phyloP scores from a whole-genome alignment of 2,329 filamentous ascomycete species.

The Aspergillus glaucus region DNA sequence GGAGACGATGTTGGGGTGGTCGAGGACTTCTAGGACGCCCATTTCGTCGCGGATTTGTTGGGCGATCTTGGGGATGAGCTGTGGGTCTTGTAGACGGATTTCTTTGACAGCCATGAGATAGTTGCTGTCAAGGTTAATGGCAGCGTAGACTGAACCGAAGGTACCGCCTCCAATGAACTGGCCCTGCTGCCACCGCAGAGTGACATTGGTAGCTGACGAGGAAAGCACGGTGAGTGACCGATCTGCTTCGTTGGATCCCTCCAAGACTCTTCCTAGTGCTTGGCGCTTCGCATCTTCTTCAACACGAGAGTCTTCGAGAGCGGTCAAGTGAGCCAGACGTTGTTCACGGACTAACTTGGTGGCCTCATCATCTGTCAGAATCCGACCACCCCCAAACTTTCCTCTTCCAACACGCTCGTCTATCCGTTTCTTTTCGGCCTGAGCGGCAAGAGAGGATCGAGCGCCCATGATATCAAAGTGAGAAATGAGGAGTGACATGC shows the following conservation, averaged over 20 bases:
- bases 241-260: constrained; percentile 93
- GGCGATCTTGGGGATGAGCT: constrained; percentile 89
- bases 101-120: constrained; percentile 98
- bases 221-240: constrained; percentile 89
- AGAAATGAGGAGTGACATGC: constrained; percentile 94
- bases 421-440: constrained; percentile 83
- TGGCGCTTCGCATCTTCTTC: constrained; percentile 79
- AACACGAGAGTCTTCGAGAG: constrained; percentile 71
- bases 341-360: constrained; percentile 66
- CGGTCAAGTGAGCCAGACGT: constrained; percentile 64
- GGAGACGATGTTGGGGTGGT: constrained; percentile 95
- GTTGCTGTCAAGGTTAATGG: constrained; percentile 93
- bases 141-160: constrained; percentile 94
- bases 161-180: constrained; percentile 95
- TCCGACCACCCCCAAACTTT: constrained; percentile 68
- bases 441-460: constrained; percentile 83
- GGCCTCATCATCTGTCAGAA: constrained; percentile 79
- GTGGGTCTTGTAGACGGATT: constrained; percentile 92
- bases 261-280: constrained; percentile 80
- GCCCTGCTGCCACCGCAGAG: constrained; percentile 96
- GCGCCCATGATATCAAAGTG: constrained; percentile 99
- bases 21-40: constrained; percentile 88
- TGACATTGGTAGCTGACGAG: constrained; percentile 89
- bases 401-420: constrained; percentile 73
- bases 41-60: constrained; percentile 95